Evolutionary conservation across 1,284 basidiomycete genomes (phyloP).

Genomic region (Cryptococcus deneoformans): DNA sequence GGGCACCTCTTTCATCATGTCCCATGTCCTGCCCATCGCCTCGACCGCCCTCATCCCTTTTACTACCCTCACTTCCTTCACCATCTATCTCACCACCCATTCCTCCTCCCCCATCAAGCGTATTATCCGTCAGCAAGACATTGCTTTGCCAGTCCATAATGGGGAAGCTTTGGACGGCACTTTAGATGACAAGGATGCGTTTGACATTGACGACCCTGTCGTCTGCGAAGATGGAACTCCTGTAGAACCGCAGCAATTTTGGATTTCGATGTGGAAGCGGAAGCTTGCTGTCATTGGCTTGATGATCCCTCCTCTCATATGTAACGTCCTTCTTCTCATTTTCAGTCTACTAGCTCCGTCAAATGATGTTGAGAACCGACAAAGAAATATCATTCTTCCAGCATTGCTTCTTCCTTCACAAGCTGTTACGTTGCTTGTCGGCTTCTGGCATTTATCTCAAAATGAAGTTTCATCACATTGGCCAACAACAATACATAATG

Average conservation of each 20-base stretch:
- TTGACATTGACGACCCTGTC: slow-evolving; percentile 68
- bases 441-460: slow-evolving; percentile 58
- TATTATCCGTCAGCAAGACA: slow-evolving; percentile 8
- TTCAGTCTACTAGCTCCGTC: slow-evolving; percentile 27
- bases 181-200: slow-evolving; percentile 59
- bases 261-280: slow-evolving; percentile 40
- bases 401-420: slow-evolving; percentile 59
- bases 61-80: slow-evolving; percentile 31
- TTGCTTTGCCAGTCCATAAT: slow-evolving; percentile 30
- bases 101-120: slow-evolving; percentile 27
- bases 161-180: slow-evolving; percentile 30
- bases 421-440: slow-evolving; percentile 60
- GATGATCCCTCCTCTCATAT: slow-evolving; percentile 27
- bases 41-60: slow-evolving; percentile 35
- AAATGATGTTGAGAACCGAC: slow-evolving; percentile 3
- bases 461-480: slow-evolving; percentile 57
- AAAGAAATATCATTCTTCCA: slow-evolving; percentile 22
- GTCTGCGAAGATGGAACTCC: slow-evolving; percentile 72
- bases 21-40: slow-evolving; percentile 19
- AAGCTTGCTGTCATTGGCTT: slow-evolving; percentile 36
- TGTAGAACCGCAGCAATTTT: slow-evolving; percentile 67
- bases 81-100: slow-evolving; percentile 36
- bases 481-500: slow-evolving; percentile 63
- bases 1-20: slow-evolving; percentile 13
- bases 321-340: slow-evolving; percentile 29